Conservation (phyloP, 352 stramenopile genomes). For the Pythium biforme region DNA sequence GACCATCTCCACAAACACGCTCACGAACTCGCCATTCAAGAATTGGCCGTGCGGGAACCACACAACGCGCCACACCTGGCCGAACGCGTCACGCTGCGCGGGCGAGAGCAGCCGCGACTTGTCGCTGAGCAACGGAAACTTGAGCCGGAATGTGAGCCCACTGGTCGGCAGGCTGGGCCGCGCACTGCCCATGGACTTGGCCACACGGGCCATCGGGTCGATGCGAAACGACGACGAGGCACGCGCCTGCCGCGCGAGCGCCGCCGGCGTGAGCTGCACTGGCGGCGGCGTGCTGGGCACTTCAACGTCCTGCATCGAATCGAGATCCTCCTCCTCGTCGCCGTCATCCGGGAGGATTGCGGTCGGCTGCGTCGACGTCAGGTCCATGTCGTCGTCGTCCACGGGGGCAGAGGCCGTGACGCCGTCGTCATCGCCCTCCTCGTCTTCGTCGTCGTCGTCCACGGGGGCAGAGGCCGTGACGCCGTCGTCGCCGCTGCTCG, state of each 20-base stretch:
- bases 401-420: too few relatives aligned
- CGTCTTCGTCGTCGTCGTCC: slow-evolving; percentile 11
- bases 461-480: slow-evolving; percentile 5
- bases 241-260: slow-evolving; percentile 15
- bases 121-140: slow-evolving; percentile 46
- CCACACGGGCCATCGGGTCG: slow-evolving; percentile 19
- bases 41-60: slow-evolving; percentile 58
- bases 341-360: slow-evolving; percentile 23
- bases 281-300: slow-evolving; percentile 26
- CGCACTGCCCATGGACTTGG: slow-evolving; percentile 19
- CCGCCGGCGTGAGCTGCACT: slow-evolving; percentile 23
- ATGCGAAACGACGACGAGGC: slow-evolving; percentile 20
- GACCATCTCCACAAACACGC: slow-evolving; percentile 64
- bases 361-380: slow-evolving; percentile 11
- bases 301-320: slow-evolving; percentile 17
- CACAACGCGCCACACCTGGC: slow-evolving; percentile 54
- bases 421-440: slow-evolving; percentile 22
- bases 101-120: slow-evolving; percentile 35
- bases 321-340: slow-evolving; percentile 6
- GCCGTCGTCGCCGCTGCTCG: slow-evolving; percentile 15
- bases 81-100: slow-evolving; percentile 34
- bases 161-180: slow-evolving; percentile 1
- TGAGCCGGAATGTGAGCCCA: slow-evolving; percentile 19
- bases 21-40: slow-evolving; percentile 43
- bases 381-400: slow-evolving; percentile 26